Evolutionary conservation across 352 stramenopile genomes (phyloP).

Genomic region (Phytophthora palmivora): DNA sequence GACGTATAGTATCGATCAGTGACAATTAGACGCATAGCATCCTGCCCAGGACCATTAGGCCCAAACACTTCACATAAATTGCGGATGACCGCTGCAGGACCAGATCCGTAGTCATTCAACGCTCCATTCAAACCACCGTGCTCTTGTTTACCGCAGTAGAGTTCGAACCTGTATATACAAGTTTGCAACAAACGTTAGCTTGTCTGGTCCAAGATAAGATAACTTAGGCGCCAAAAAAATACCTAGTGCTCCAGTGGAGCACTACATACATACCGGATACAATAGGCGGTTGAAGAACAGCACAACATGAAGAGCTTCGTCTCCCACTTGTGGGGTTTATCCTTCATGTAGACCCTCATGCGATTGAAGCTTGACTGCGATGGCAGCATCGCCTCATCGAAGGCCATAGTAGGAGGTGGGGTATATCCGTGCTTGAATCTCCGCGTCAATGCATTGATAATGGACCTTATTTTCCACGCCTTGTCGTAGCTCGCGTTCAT

Average conservation of each 20-base stretch:
- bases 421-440: not conserved
- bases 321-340: no score
- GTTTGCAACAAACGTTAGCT: not conserved
- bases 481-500: not conserved
- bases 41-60: not conserved
- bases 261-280: not conserved
- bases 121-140: not conserved
- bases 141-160: slow-evolving; percentile 8
- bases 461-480: slow-evolving; percentile 6
- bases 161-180: not conserved
- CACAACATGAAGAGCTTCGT: not conserved
- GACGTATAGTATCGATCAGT: slow-evolving; percentile 10
- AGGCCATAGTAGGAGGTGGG: slow-evolving; percentile 4
- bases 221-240: not conserved
- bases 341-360: no score
- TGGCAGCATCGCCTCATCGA: slow-evolving; percentile 2
- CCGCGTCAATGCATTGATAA: slow-evolving; percentile 1
- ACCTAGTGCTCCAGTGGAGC: no score
- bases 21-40: slow-evolving; percentile 1
- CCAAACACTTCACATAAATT: not conserved
- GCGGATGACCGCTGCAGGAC: not conserved
- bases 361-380: not conserved
- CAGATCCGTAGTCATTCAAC: not conserved
- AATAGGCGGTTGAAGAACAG: not conserved
- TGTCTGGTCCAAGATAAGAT: not conserved